Percentiles rank a stretch among this genome's conserved stretches.
Conservation (phyloP, 768 basidiomycete genomes). For the Neoboletus brunneissimus region DNA sequence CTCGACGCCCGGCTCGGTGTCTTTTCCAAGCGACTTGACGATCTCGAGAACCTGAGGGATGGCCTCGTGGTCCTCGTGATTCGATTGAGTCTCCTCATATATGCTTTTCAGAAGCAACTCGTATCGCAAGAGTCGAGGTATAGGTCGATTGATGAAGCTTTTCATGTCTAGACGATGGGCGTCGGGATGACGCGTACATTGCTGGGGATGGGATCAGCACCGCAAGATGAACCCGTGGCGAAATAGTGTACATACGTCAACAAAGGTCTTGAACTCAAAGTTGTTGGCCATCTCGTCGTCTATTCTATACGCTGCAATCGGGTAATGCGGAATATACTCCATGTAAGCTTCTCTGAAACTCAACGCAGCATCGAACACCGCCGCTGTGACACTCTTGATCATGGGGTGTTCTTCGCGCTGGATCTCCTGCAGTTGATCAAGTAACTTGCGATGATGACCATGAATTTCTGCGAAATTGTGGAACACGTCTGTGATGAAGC, state of each 20-base stretch:
- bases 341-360: slow-evolving; percentile 93
- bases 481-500: slow-evolving; percentile 84
- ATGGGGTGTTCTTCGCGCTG: slow-evolving; percentile 85
- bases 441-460: slow-evolving; percentile 68
- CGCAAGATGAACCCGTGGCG: neutral
- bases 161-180: slow-evolving; percentile 88
- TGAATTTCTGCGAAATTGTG: slow-evolving; percentile 81
- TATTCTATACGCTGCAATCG: slow-evolving; percentile 84
- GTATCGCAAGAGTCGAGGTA: slow-evolving; percentile 86
- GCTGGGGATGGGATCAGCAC: slow-evolving; percentile 26
- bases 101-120: slow-evolving; percentile 81
- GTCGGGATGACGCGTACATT: slow-evolving; percentile 62
- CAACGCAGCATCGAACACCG: slow-evolving; percentile 83
- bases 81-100: slow-evolving; percentile 66
- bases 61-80: slow-evolving; percentile 76
- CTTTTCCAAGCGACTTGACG: slow-evolving; percentile 82
- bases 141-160: slow-evolving; percentile 88
- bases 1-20: slow-evolving; percentile 81
- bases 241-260: slow-evolving; percentile 55
- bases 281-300: slow-evolving; percentile 88
- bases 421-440: slow-evolving; percentile 79
- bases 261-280: slow-evolving; percentile 72
- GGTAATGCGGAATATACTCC: slow-evolving; percentile 91
- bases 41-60: slow-evolving; percentile 87
- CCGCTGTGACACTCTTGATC: slow-evolving; percentile 77